These are phyloP conservation scores for Aspergillus pseudoviridinutans DNA, from an alignment of 2,329 filamentous ascomycete genomes.

Conservation along the genomic window DNA sequence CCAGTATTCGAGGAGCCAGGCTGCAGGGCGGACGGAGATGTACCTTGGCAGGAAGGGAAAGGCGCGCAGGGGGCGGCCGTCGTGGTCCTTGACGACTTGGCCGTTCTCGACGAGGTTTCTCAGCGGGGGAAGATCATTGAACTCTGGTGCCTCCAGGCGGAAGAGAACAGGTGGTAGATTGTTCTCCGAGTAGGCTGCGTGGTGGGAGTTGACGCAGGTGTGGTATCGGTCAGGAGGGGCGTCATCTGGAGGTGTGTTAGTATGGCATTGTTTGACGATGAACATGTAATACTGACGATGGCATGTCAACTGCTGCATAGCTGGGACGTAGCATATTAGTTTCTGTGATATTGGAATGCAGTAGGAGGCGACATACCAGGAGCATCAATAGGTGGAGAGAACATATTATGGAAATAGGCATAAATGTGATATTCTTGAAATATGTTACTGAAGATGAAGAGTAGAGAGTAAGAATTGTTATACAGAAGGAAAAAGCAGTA, in stretches of 20 bases:
- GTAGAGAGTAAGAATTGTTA: background rate
- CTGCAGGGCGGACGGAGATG: constrained; percentile 21
- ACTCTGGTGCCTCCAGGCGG: constrained; percentile 13
- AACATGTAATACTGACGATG: background rate
- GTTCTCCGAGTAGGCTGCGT: constrained; percentile 13
- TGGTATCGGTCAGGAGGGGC: constrained; percentile 12
- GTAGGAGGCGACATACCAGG: background rate
- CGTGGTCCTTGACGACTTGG: constrained; percentile 5
- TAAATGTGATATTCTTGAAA: background rate
- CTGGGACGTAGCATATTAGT: background rate
- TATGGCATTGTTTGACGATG: background rate
- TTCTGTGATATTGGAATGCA: background rate
- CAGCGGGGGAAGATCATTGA: constrained; percentile 1
- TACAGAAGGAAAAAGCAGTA: background rate
- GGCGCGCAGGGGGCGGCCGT: constrained; percentile 15
- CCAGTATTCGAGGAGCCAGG: constrained; percentile 31
- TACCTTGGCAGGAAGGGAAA: constrained; percentile 26
- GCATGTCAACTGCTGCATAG: background rate
- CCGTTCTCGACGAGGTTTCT: constrained; percentile 14
- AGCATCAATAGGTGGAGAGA: background rate
- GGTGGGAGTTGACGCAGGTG: constrained; percentile 22
- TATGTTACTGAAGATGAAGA: background rate
- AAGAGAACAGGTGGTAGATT: constrained; percentile 24
- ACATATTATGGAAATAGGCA: background rate
- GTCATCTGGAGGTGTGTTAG: constrained; percentile 1